Evolutionary conservation across 192 early-diverging fungal genomes (phyloP).

Genomic region (Thamnidium elegans): DNA sequence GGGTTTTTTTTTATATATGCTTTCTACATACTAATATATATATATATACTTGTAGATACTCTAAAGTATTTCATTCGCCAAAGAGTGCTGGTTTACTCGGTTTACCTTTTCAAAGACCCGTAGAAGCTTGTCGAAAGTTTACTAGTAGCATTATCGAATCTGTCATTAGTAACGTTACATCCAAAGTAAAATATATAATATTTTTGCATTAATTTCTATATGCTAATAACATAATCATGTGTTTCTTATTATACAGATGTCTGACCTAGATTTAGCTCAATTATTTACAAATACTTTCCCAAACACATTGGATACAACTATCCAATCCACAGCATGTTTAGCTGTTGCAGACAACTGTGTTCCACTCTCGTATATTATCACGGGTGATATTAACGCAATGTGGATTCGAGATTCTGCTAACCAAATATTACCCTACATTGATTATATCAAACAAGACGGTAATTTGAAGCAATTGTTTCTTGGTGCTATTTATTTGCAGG

Average conservation of each 20-base stretch:
- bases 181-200: slow-evolving; percentile 20
- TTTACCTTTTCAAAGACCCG: slow-evolving; percentile 40
- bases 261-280: slow-evolving; percentile 49
- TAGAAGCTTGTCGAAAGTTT: slow-evolving; percentile 47
- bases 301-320: slow-evolving; percentile 70
- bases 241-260: slow-evolving; percentile 22
- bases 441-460: slow-evolving; percentile 36
- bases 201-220: neutral
- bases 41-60: slow-evolving; percentile 13
- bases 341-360: slow-evolving; percentile 30
- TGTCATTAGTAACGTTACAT: slow-evolving; percentile 37
- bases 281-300: slow-evolving; percentile 63
- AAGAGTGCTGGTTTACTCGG: slow-evolving; percentile 19
- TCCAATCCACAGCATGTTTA: slow-evolving; percentile 56
- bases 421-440: slow-evolving; percentile 59
- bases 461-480: slow-evolving; percentile 44
- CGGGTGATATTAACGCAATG: slow-evolving; percentile 74
- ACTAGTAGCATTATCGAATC: slow-evolving; percentile 44
- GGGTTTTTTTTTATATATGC: no score
- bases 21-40: no score
- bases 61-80: slow-evolving; percentile 22
- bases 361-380: slow-evolving; percentile 63
- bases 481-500: slow-evolving; percentile 57
- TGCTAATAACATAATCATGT: neutral
- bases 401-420: slow-evolving; percentile 75